Evolutionary conservation across 371 early-diverging fungal species (phyloP).

Genomic region (Capillidium heterosporum): DNA sequence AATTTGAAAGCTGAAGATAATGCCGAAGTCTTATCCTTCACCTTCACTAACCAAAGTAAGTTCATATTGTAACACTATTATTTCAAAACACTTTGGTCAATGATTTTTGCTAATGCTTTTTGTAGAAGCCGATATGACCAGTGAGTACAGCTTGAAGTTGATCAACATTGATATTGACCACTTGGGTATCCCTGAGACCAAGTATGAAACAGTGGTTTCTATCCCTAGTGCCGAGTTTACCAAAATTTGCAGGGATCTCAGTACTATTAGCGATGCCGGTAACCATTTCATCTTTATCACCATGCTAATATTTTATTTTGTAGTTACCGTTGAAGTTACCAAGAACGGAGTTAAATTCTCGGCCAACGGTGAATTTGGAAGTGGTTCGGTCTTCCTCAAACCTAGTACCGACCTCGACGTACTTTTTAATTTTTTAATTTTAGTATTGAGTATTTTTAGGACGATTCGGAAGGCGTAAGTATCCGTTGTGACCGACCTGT

Average conservation of each 20-base stretch:
- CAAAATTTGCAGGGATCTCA: slow-evolving; percentile 80
- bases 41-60: slow-evolving; percentile 63
- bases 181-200: slow-evolving; percentile 86
- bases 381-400: slow-evolving; percentile 66
- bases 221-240: slow-evolving; percentile 85
- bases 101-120: not conserved
- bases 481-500: slow-evolving; percentile 69
- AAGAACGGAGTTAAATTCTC: slow-evolving; percentile 89
- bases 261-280: slow-evolving; percentile 72
- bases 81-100: not conserved
- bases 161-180: slow-evolving; percentile 95
- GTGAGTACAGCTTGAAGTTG: slow-evolving; percentile 89
- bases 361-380: slow-evolving; percentile 78
- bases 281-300: slow-evolving; percentile 2
- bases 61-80: not conserved
- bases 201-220: slow-evolving; percentile 73
- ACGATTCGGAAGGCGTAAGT: slow-evolving; percentile 39
- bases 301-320: not conserved
- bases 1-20: slow-evolving; percentile 81
- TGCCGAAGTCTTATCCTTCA: slow-evolving; percentile 60
- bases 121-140: slow-evolving; percentile 55
- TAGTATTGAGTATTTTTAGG: slow-evolving; percentile 12
- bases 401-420: slow-evolving; percentile 57
- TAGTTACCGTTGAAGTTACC: slow-evolving; percentile 69
- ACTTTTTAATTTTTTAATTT: slow-evolving; percentile 12